These are phyloP conservation scores for Dothistroma septosporum DNA, from an alignment of 2,329 filamentous ascomycete genomes.

Conservation along the genomic window DNA sequence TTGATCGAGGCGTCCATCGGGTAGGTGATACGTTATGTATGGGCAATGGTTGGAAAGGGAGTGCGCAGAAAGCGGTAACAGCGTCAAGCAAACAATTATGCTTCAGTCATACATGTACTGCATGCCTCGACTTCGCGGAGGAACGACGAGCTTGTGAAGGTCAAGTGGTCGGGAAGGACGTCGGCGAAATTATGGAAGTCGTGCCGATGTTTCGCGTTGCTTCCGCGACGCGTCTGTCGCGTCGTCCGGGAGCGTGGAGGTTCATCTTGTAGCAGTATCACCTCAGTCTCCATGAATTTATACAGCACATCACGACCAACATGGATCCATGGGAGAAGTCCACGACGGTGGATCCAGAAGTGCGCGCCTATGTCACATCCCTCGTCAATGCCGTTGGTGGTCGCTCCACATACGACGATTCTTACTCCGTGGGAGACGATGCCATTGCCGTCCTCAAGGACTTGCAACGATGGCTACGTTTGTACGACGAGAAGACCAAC, in stretches of 20 bases:
- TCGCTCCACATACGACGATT: slow-evolving; percentile 31
- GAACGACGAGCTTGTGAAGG: too few species aligned
- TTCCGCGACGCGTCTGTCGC: background rate
- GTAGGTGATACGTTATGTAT: too few species aligned
- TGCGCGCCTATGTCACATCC: slow-evolving; percentile 88
- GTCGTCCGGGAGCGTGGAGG: background rate
- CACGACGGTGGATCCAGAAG: slow-evolving; percentile 72
- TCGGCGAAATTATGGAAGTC: background rate
- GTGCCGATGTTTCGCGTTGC: background rate
- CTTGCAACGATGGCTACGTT: slow-evolving; percentile 88
- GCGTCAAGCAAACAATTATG: too few species aligned
- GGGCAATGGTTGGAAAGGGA: too few species aligned
- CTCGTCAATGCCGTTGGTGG: slow-evolving; percentile 75
- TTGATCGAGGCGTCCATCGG: too few species aligned
- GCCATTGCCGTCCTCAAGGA: slow-evolving; percentile 88
- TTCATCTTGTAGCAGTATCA: background rate
- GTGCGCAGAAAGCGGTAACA: too few species aligned
- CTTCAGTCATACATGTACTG: too few species aligned
- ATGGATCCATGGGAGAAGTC: slow-evolving; percentile 21
- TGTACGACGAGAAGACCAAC: slow-evolving; percentile 72
- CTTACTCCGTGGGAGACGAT: slow-evolving; percentile 88
- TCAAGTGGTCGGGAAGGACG: background rate
- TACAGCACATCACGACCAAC: background rate
- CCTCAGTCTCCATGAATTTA: background rate
- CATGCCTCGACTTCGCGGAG: too few species aligned